Conservation (phyloP, 805 yeast genomes). For the Priceomyces haplophilus region DNA sequence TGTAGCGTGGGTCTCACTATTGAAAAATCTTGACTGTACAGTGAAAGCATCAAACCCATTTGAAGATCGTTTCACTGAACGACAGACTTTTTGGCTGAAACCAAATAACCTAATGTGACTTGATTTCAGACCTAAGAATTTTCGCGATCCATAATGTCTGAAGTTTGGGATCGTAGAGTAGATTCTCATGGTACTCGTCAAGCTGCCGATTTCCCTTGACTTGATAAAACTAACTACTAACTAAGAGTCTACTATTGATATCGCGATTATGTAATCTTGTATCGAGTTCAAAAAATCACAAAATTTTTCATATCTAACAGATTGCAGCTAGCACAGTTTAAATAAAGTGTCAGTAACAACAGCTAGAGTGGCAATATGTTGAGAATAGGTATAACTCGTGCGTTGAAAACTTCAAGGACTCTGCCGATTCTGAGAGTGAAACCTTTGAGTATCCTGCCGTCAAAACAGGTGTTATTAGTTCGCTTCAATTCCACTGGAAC, state of each 20-base stretch:
- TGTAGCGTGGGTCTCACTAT: too few species aligned
- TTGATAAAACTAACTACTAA: too few species aligned
- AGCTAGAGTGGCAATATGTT: slow-evolving; percentile 3
- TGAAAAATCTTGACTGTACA: too few species aligned
- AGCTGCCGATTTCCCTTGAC: too few species aligned
- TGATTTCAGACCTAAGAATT: too few species aligned
- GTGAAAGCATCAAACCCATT: too few species aligned
- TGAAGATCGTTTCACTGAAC: too few species aligned
- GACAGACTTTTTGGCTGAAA: too few species aligned
- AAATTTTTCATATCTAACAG: slow-evolving; percentile 1
- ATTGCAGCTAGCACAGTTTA: slow-evolving; percentile 1
- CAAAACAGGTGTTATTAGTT: slow-evolving; percentile 1
- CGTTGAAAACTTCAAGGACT: not conserved
- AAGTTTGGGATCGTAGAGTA: too few species aligned
- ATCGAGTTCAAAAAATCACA: not conserved
- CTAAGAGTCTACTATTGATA: slow-evolving; percentile 1
- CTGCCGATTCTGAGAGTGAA: not conserved
- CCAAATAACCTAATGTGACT: too few species aligned
- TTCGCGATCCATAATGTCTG: too few species aligned
- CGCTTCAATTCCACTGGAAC: slow-evolving; percentile 24
- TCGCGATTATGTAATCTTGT: slow-evolving; percentile 2
- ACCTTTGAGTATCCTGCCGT: not conserved
- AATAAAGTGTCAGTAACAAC: not conserved
- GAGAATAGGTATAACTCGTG: slow-evolving; percentile 3
- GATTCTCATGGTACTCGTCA: too few species aligned